Conservation (phyloP, 73 alveolate genomes). For the Urostyla sp. region DNA sequence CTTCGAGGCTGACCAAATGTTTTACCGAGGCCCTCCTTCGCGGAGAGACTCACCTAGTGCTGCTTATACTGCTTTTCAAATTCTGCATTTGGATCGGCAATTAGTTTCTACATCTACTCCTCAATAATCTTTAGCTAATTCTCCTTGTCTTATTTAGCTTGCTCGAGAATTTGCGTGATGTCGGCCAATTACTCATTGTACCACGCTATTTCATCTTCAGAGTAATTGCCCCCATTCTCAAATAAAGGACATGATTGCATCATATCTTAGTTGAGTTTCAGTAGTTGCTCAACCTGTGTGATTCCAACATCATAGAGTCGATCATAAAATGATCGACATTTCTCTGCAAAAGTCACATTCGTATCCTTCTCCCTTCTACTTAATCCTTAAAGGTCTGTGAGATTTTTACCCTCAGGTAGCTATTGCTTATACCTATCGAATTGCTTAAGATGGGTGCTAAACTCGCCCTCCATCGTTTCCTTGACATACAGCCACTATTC, state of each 20-base stretch:
- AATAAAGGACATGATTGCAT: slow-evolving; percentile 75
- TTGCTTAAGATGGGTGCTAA: slow-evolving; percentile 66
- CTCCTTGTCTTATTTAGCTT: slow-evolving; percentile 68
- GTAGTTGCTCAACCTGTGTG: slow-evolving; percentile 64
- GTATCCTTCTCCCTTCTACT: slow-evolving; percentile 83
- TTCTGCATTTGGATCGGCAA: slow-evolving; percentile 74
- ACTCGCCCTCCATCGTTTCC: slow-evolving; percentile 76
- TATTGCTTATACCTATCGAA: slow-evolving; percentile 81
- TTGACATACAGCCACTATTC: slow-evolving; percentile 75
- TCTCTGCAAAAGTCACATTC: slow-evolving; percentile 79
- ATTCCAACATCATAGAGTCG: slow-evolving; percentile 75
- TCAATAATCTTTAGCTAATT: slow-evolving; percentile 72
- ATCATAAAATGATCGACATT: slow-evolving; percentile 72
- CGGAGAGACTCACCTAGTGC: slow-evolving; percentile 82
- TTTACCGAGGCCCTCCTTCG: slow-evolving; percentile 95
- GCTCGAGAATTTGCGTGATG: slow-evolving; percentile 76
- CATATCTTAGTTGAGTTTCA: slow-evolving; percentile 78
- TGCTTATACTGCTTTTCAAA: slow-evolving; percentile 84
- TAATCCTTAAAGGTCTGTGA: slow-evolving; percentile 91
- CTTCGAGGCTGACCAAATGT: slow-evolving; percentile 95
- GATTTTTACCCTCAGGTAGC: slow-evolving; percentile 83
- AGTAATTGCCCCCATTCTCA: slow-evolving; percentile 90
- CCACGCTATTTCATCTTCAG: slow-evolving; percentile 88
- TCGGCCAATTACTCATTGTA: slow-evolving; percentile 77
- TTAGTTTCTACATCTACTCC: slow-evolving; percentile 66